Base-by-base conservation (phyloP, 768 basidiomycete species). In the Leccinum subgranulosum region DNA sequence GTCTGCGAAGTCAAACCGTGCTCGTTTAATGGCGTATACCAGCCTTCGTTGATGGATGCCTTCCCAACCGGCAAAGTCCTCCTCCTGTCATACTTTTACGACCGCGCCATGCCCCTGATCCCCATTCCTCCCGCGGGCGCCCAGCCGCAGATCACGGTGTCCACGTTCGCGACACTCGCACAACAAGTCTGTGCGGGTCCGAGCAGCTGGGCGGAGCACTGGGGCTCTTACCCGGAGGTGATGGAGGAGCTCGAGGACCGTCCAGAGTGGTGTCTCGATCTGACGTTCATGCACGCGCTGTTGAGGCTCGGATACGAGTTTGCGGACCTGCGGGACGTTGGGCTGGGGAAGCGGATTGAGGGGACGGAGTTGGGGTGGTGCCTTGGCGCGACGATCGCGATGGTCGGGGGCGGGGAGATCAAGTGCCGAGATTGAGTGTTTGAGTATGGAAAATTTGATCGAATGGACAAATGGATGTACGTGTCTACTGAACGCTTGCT, bases 11-110 rank as follows among this genome's bases (percentile, higher is more conserved):
- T 88, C 60, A 91, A 94, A 66, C 97, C 97, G 0, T 99, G 97
- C 71, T 92, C 96, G 5, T 99, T 99, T 77, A 87, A 92, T 66
- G 97, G 97, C 12, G 93, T 97, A 25, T 98, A 98, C 75, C 97
- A 99, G 71, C 97, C 97, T 2, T 89, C 90, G 14, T 79, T 98
- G 25, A 77, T 90, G 57, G 90, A 96, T 60, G 87, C 92, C 10
- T 98, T 98, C 83, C 84, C 88, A 1, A 74, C 79, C 10, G 96
- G 96, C 57, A 87, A 86, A 66, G 81, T 96, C 60, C 83, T 96
- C 27, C 84, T 96, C n/a, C 81, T 99, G 2, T 97, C 94, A 23
- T 99, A 98, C 80, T 99, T 98, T 76, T 97, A 94, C 76, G 97
- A 98, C 78, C 90, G 97, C 36, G 80, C 96, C 57, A 74, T 79